Percentiles rank a stretch among this genome's conserved stretches.
phyloP scores from a whole-genome alignment of 2,329 filamentous ascomycete species.

The Annulohypoxylon truncatum region DNA sequence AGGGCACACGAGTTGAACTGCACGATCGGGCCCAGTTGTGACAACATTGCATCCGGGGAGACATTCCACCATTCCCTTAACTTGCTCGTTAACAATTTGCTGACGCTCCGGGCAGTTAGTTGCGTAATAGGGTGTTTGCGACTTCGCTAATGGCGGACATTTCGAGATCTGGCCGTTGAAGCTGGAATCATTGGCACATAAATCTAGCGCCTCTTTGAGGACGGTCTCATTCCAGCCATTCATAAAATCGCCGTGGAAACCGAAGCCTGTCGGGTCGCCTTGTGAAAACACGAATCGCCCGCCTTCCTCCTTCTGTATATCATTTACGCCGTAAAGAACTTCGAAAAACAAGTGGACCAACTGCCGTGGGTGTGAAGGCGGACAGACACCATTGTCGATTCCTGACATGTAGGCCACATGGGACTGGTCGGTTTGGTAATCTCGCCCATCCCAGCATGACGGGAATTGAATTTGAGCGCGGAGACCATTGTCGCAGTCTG shows the following conservation, averaged over 20 bases:
- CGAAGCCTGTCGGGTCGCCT: constrained; percentile 62
- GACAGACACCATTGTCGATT: constrained; percentile 56
- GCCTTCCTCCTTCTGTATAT: constrained; percentile 39
- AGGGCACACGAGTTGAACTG: constrained; percentile 23
- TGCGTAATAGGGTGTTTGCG: constrained; percentile 53
- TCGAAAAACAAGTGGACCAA: constrained; percentile 57
- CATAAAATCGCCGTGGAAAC: constrained; percentile 65
- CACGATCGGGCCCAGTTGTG: constrained; percentile 43
- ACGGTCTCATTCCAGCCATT: constrained; percentile 59
- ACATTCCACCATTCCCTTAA: constrained; percentile 56
- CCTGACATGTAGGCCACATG: constrained; percentile 55
- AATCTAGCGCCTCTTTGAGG: constrained; percentile 51
- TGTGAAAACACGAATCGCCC: constrained; percentile 59
- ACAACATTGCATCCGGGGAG: constrained; percentile 66
- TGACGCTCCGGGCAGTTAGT: constrained; percentile 59
- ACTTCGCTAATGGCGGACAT: constrained; percentile 47
- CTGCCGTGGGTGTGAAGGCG: constrained; percentile 58
- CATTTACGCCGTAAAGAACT: constrained; percentile 49
- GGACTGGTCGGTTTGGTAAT: constrained; percentile 58
- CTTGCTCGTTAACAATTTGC: constrained; percentile 56
- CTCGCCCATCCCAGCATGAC: constrained; percentile 70
- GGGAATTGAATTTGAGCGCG: constrained; percentile 69
- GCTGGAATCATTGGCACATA: constrained; percentile 43
- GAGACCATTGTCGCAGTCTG: constrained; percentile 59
- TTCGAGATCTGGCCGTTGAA: constrained; percentile 49